Evolutionary conservation across 1,139 yeast species (phyloP), one percentile per base, ranked within the genome.

Genomic region (Pneumocystis murina): DNA sequence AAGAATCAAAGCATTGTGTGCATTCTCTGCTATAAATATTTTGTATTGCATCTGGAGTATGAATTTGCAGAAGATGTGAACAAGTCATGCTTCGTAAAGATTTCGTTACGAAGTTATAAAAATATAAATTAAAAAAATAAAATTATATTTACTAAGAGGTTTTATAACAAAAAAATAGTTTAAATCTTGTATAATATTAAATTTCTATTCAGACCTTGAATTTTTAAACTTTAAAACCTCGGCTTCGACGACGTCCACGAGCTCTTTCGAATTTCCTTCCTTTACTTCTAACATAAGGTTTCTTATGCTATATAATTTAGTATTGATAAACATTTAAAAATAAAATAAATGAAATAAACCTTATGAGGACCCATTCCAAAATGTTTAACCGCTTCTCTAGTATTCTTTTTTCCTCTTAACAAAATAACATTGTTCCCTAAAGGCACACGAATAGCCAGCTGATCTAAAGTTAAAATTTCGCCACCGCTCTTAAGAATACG

Each of bases 231-330:
- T 92, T 92, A 98, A 92, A 92, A 84, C 96, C 98, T 85, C 95
- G 89, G 72, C 97, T 91, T 80, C 84, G 86, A 84, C 99, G 86
- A 81, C 88, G 94, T 86, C 98, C 98, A 88, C 98, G 92, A 76
- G 97, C 98, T 82, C 94, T 89, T 86, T 94, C 98, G 85, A 92
- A 92, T 84, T 92, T 94, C 85, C 97, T 92, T 79, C 98, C 98
- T 81, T 84, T 90, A 71, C 97, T 91, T 77, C 82, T 77, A 80
- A 92, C 86, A 84, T 95, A 90, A 82, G 99, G 99, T 76, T 97
- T 98, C 88, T 92, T 94, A 82, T 85, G 82, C 85, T 48, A 48
- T 24, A 24, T 24, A 24, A 2, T 20, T 48, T 24, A 48, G 16
- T 24, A 48, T 48, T 20, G 6, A 43, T 20, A 17, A 48, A 48